Evolutionary conservation across 1,284 basidiomycete species (phyloP).

Genomic region (Ustilago cynodontis): DNA sequence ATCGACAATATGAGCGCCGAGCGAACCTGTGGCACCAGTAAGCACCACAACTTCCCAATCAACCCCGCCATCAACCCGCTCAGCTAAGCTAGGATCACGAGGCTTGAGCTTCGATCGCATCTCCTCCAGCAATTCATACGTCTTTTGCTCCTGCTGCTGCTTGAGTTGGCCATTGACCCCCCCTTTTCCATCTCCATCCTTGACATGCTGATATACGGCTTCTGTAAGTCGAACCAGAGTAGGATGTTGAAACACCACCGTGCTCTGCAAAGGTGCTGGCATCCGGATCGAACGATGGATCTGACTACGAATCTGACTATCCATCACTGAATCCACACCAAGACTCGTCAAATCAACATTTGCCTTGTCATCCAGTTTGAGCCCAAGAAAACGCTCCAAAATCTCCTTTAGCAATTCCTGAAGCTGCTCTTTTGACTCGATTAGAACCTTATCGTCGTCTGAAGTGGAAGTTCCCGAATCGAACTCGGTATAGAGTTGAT

Average conservation of each 20-base stretch:
- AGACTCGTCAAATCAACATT: conserved; percentile 71
- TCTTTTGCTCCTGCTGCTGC: conserved; percentile 60
- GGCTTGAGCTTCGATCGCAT: conserved; percentile 19
- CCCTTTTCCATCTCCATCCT: neutral
- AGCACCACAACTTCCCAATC: conserved; percentile 37
- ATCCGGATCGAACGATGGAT: conserved; percentile 36
- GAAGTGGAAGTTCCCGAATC: conserved; percentile 36
- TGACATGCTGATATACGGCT: conserved; percentile 31
- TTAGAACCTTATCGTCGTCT: conserved; percentile 17
- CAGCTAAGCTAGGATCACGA: conserved; percentile 9
- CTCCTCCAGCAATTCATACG: conserved; percentile 15
- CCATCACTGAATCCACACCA: conserved; percentile 76
- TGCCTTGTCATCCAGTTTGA: conserved; percentile 53
- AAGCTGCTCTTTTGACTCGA: conserved; percentile 24
- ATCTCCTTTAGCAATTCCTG: conserved; percentile 17
- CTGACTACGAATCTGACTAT: conserved; percentile 73
- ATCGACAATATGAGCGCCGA: conserved; percentile 53
- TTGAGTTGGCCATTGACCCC: conserved; percentile 8
- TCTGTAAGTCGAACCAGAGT: conserved; percentile 70
- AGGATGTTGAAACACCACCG: conserved; percentile 73
- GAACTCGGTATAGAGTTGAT: conserved; percentile 40
- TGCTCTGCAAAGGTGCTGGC: conserved; percentile 51
- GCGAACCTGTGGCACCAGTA: conserved; percentile 56
- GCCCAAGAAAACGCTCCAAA: conserved; percentile 57
- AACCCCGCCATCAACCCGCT: neutral